Base-by-base conservation (phyloP, 192 early-diverging fungal genomes). In the Linnemannia schmuckeri region DNA sequence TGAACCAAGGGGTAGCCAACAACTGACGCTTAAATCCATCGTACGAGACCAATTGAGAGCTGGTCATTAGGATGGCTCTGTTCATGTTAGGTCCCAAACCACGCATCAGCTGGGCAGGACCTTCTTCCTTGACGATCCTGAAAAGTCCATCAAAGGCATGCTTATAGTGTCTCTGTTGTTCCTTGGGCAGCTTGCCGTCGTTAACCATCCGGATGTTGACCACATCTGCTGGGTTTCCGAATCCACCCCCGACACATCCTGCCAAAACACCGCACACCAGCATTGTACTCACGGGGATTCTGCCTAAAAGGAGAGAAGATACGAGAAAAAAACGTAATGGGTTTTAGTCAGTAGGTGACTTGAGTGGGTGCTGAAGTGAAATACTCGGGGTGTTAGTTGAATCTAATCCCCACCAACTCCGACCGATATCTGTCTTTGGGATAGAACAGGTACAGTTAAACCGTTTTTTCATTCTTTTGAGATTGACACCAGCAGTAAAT, bases 11-110 rank as follows among this genome's bases (percentile, higher is more conserved):
- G 5, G 92, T 91, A 10, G 89, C 79, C 41, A 96, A 80, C 49
- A 97, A 85, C n/a, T 94, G 72, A 22, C 94, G 89, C 90, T 97
- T 97, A 82, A 94, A 94, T 22, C 86, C 90, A 80, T 97, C 96
- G 88, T 97, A 97, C 2, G 93, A 93, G 37, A 91, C 91, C 38
- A 95, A 89, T 77, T 96, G 95, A 0, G 93, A 92, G 12, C 90
- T 89, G 15, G 93, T 95, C 93, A 96, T 96, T 54, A 97, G 92
- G 87, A 99, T 95, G 8, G 98, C 97, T 63, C 98, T 91, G 70
- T 97, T 94, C 70, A 97, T 91, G 57, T 97, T 97, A 35, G 98
- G 97, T 1, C 96, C 96, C 1, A 97, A 86, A 54, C 98, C 98
- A 85, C 97, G 94, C 89, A 97, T 97, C 57, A 99, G 88, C 6